A percentile compares a stretch with the other conserved stretches of the same genome.
phyloP scores from a whole-genome alignment of 2,329 filamentous ascomycete genomes.

The Fusarium transvaalense region DNA sequence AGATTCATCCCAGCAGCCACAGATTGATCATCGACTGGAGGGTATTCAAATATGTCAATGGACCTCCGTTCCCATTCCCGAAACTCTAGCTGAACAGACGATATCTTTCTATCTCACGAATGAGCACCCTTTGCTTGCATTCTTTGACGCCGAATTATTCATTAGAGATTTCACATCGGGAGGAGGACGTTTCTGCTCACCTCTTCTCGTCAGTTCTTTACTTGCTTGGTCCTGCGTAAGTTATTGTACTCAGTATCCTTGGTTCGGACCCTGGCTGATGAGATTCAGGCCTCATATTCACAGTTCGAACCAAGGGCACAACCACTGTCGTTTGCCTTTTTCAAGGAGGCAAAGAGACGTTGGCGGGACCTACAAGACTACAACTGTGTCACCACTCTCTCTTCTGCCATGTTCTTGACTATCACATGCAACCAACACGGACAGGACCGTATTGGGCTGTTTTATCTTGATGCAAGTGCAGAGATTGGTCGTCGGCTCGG shows the following conservation, averaged over 20 bases:
- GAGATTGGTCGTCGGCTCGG: neutral
- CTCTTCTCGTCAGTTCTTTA: constrained; percentile 13
- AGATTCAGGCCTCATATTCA: constrained; percentile 4
- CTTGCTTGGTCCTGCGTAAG: constrained; percentile 30
- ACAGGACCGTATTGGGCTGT: neutral
- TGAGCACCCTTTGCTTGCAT: constrained; percentile 17
- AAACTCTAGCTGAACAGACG: constrained; percentile 3
- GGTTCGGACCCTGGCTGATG: neutral
- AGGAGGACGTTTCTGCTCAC: constrained; percentile 11
- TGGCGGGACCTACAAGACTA: neutral
- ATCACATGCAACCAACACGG: constrained; percentile 24
- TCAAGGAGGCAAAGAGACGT: constrained; percentile 3
- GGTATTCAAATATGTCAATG: constrained; percentile 20
- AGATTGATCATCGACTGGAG: neutral
- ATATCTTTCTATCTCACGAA: constrained; percentile 21
- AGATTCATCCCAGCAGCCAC: neutral
- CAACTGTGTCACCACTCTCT: neutral
- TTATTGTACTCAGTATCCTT: rapidly evolving
- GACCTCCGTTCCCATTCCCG: constrained; percentile 5
- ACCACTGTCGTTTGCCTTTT: neutral
- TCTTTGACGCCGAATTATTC: constrained; percentile 21
- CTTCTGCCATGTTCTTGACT: constrained; percentile 11
- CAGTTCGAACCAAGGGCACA: constrained; percentile 14
- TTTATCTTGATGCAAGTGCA: constrained; percentile 16
- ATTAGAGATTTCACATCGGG: neutral